These are phyloP conservation scores for Beauveria sp. DNA, from an alignment of 2,329 filamentous ascomycete species.

Conservation along the genomic window DNA sequence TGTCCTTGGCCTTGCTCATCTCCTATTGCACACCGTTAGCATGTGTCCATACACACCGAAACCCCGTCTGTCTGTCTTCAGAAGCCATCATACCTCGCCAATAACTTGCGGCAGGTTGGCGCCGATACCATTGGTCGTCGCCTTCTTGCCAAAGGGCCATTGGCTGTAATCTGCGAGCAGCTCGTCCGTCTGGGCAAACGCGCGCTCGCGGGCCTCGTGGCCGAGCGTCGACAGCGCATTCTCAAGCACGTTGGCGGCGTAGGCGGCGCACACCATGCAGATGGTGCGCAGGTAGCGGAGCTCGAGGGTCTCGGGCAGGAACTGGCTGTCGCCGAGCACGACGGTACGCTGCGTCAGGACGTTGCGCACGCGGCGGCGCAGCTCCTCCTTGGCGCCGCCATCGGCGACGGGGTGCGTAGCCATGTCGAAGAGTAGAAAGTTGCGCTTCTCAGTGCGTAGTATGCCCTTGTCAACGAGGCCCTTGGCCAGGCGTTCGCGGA, in stretches of 20 bases:
- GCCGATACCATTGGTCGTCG: conserved; percentile 72
- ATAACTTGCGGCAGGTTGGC: conserved; percentile 87
- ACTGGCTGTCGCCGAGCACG: conserved; percentile 77
- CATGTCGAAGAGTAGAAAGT: conserved; percentile 99
- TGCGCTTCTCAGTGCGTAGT: conserved; percentile 95
- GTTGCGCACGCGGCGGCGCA: conserved; percentile 84
- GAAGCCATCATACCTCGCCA: conserved; percentile 50
- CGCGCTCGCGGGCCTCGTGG: conserved; percentile 87
- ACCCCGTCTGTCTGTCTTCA: too few species aligned
- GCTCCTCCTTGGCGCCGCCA: conserved; percentile 94
- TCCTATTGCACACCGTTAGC: conserved; percentile 43
- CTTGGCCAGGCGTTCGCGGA: conserved; percentile 93
- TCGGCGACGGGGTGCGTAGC: conserved; percentile 96
- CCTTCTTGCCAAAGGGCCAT: conserved; percentile 89
- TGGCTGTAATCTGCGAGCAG: conserved; percentile 93
- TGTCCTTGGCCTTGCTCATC: conserved; percentile 78
- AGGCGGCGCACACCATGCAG: conserved; percentile 94
- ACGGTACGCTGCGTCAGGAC: conserved; percentile 91
- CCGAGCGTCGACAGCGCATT: conserved; percentile 92
- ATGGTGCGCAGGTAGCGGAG: conserved; percentile 90
- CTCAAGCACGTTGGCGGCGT: conserved; percentile 95
- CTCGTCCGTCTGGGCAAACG: conserved; percentile 96
- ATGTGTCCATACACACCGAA: background rate
- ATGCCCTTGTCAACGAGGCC: conserved; percentile 98
- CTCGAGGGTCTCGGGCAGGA: conserved; percentile 83